Evolutionary conservation across 2,329 filamentous ascomycete species (phyloP).

Genomic region (Chaetomiaceae sp.): DNA sequence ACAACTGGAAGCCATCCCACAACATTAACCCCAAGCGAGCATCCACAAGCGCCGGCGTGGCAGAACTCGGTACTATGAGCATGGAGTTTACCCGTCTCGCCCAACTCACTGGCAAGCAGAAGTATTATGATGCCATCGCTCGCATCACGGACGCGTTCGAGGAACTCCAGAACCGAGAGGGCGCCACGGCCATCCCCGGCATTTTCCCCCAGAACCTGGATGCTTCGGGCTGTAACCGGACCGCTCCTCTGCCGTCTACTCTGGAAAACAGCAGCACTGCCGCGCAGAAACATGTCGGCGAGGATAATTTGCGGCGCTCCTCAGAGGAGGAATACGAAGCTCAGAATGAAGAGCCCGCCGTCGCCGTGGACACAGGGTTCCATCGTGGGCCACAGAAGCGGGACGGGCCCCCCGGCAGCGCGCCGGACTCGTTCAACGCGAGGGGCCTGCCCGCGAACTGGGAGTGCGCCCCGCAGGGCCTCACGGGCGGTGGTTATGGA

Average conservation of each 20-base stretch:
- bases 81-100: constrained; percentile 88
- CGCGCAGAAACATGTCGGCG: constrained; percentile 35
- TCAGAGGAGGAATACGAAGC: not conserved
- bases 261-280: constrained; percentile 29
- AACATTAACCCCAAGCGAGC: constrained; percentile 62
- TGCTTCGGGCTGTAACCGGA: constrained; percentile 70
- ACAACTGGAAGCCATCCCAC: constrained; percentile 67
- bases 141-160: constrained; percentile 79
- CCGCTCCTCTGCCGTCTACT: constrained; percentile 35
- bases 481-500: constrained; percentile 45
- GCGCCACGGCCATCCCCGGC: constrained; percentile 64
- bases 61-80: constrained; percentile 74
- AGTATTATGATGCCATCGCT: constrained; percentile 86
- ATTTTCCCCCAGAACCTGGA: constrained; percentile 78
- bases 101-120: constrained; percentile 74
- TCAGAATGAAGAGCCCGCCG: not conserved
- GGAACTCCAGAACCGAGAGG: constrained; percentile 59
- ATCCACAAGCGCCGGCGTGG: constrained; percentile 49
- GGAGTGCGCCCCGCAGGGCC: constrained; percentile 57
- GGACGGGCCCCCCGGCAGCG: not conserved
- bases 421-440: constrained; percentile 30
- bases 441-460: constrained; percentile 35
- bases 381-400: constrained; percentile 7
- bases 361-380: not conserved
- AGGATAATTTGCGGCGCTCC: not conserved